Evolutionary conservation across 2,329 filamentous ascomycete species (phyloP), one percentile per base, ranked within the genome.

Genomic region (Ophiosphaerella narmari): DNA sequence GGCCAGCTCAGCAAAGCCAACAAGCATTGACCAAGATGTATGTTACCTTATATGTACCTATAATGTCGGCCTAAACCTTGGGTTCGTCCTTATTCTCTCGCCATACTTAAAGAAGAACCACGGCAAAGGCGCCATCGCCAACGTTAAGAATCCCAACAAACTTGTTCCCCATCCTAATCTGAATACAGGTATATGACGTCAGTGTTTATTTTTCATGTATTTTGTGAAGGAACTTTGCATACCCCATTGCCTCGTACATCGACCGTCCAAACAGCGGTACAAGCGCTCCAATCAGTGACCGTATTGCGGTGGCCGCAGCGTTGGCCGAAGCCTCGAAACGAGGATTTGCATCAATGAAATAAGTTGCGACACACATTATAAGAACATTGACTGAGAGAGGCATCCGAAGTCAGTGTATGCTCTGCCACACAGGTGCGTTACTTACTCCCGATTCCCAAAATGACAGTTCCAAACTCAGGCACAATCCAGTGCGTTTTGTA

Each of bases 341-440:
- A 3, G 62, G 57, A 61, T 80, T 84, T 2, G 80, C 77, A 44
- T 89, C 85, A 41, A 88, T 80, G 5, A 88, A 75, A 56, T 89
- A 89, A 6, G 82, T 82, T 41, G 80, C 77, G 1, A 46, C 43
- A 26, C 45, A 48, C 40, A 57, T 52, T 33, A 59, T 50, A 5
- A 57, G 26, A 1, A 43, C 45, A 21, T 52, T 54, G 7, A 57
- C 26, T 29, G 6, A 29, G 11, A 8, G 7, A 8, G 26, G 5
- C 6, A 6, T 6, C 6, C 11, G 4, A 11, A 29, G 26, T 29
- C 26, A 29, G 26, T 29, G 26, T 29, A 29, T 29, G 26, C 26
- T 3, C 11, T 6, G 26, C 4, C 11, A 29, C 11, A 11, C 26
- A 9, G 2, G 11, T 7, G 11, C 4, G 26, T 11, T 29, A 29